Evolutionary conservation across 305 asterid genomes (phyloP).

Genomic region (Stenogyne calaminthoides): DNA sequence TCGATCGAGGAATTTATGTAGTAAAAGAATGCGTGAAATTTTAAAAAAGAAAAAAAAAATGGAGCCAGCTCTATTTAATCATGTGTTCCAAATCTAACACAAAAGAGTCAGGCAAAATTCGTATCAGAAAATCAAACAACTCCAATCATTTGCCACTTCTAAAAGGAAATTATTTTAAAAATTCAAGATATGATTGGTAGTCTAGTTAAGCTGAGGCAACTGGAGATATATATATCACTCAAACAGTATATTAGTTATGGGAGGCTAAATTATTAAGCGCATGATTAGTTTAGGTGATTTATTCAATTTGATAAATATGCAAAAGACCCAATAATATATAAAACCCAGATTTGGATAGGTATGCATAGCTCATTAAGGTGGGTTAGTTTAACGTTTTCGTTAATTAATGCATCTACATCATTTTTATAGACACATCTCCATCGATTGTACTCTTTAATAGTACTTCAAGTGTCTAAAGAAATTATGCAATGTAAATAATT

Average conservation of each 20-base stretch:
- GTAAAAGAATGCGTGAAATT: no score
- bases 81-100: background rate
- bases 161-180: background rate
- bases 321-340: background rate
- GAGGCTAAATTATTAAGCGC: background rate
- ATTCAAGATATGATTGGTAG: background rate
- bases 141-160: background rate
- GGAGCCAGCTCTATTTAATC: background rate
- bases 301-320: background rate
- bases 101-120: background rate
- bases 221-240: background rate
- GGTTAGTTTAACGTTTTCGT: conserved; percentile 8
- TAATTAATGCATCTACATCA: background rate
- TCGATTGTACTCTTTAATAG: background rate
- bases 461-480: no score
- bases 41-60: no score
- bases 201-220: background rate
- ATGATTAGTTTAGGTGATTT: background rate
- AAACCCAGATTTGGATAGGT: background rate
- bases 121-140: background rate
- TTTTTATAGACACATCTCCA: background rate
- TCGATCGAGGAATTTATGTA: no score
- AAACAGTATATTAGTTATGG: background rate
- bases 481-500: no score
- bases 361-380: background rate